These are phyloP conservation scores for Fusarium aywerte DNA, from an alignment of 2,329 filamentous ascomycete genomes.

Conservation along the genomic window DNA sequence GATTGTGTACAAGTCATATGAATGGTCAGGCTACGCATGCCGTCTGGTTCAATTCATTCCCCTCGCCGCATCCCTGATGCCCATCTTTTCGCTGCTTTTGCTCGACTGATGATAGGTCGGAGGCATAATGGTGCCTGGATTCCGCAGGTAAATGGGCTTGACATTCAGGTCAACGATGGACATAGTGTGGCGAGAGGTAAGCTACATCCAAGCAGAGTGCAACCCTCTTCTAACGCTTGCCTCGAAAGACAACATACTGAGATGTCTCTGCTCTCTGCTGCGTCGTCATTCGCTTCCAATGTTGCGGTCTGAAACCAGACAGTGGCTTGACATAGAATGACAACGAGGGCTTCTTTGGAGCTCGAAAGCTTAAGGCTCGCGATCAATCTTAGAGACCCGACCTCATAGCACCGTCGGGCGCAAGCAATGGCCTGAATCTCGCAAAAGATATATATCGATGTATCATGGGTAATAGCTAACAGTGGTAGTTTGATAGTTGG, in stretches of 20 bases:
- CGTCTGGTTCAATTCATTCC: conserved; percentile 31
- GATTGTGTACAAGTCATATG: conserved; percentile 33
- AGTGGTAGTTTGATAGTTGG: conserved; percentile 9
- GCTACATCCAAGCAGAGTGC: conserved; percentile 34
- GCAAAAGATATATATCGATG: not conserved
- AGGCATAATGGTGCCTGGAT: conserved; percentile 43
- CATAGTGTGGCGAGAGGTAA: conserved; percentile 36
- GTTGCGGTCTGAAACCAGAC: conserved; percentile 14
- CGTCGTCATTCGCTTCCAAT: conserved; percentile 29
- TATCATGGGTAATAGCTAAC: not conserved
- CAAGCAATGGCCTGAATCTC: conserved; percentile 33
- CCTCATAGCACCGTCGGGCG: conserved; percentile 17
- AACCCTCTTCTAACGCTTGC: conserved; percentile 30
- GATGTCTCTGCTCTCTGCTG: conserved; percentile 37
- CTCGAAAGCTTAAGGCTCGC: not conserved
- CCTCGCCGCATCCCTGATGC: conserved; percentile 36
- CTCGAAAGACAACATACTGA: conserved; percentile 7
- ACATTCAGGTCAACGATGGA: conserved; percentile 39
- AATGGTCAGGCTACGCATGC: conserved; percentile 34
- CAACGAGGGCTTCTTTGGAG: conserved; percentile 10
- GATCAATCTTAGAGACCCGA: conserved; percentile 19
- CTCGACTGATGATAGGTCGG: conserved; percentile 22
- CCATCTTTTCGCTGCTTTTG: conserved; percentile 5
- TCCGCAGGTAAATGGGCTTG: conserved; percentile 36
- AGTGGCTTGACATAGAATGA: conserved; percentile 10